These are phyloP conservation scores for Hysterium pulicare DNA, from an alignment of 2,329 filamentous ascomycete genomes.

Conservation along the genomic window DNA sequence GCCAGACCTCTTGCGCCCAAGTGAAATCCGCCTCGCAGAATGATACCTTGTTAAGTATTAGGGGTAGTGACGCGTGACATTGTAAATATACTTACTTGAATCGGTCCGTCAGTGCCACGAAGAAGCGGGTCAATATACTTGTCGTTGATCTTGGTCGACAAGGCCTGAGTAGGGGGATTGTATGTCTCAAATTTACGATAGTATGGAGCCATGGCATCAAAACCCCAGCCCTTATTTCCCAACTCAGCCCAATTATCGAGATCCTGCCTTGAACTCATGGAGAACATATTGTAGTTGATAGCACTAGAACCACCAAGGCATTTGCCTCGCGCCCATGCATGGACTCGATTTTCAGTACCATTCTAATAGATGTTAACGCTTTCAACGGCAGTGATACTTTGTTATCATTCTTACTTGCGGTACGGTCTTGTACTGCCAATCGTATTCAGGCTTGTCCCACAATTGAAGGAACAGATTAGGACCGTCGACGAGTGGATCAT, in stretches of 20 bases:
- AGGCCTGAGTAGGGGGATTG: conserved; percentile 17
- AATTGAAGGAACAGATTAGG: conserved; percentile 24
- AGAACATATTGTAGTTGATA: conserved; percentile 34
- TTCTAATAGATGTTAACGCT: conserved; percentile 9
- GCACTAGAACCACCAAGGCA: conserved; percentile 38
- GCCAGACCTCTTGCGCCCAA: conserved; percentile 25
- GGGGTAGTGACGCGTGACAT: too few species aligned
- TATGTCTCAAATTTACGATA: conserved; percentile 37
- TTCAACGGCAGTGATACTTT: background rate
- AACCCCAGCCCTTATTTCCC: conserved; percentile 39
- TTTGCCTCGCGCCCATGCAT: conserved; percentile 27
- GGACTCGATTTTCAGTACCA: conserved; percentile 17
- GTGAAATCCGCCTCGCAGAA: conserved; percentile 21
- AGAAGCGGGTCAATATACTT: conserved; percentile 23
- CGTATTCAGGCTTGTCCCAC: conserved; percentile 28
- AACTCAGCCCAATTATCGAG: conserved; percentile 40
- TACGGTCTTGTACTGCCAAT: conserved; percentile 29
- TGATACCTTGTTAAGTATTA: conserved; percentile 14
- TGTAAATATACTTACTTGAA: too few species aligned
- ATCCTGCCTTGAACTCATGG: conserved; percentile 25
- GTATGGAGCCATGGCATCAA: conserved; percentile 32
- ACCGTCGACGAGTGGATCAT: conserved; percentile 26
- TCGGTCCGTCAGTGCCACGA: conserved; percentile 22
- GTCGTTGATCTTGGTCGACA: conserved; percentile 19
- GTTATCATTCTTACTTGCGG: conserved; percentile 24